phyloP scores from a whole-genome alignment of 768 basidiomycete species.

The Rhizopogon roseolus region DNA sequence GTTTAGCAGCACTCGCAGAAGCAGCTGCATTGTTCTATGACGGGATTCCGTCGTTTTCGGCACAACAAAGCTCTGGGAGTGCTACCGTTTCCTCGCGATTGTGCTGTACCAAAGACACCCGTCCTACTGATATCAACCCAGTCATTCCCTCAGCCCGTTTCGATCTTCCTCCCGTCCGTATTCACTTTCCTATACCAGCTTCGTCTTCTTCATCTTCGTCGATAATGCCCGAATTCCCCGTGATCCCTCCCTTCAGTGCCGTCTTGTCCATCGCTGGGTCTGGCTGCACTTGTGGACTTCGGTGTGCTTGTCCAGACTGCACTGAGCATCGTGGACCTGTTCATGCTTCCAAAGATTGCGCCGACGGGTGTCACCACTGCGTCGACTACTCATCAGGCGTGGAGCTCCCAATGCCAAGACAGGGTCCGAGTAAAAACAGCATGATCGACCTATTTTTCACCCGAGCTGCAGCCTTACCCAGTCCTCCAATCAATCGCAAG shows the following conservation, averaged over 20 bases:
- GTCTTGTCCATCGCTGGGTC: slow-evolving; percentile 58
- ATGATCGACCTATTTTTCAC: slow-evolving; percentile 64
- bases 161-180: slow-evolving; percentile 25
- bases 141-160: neutral
- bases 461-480: slow-evolving; percentile 65
- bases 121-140: neutral
- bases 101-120: slow-evolving; percentile 12
- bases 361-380: slow-evolving; percentile 57
- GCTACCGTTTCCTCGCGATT: slow-evolving; percentile 10
- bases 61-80: neutral
- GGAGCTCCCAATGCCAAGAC: slow-evolving; percentile 33
- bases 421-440: slow-evolving; percentile 14
- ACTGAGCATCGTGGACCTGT: slow-evolving; percentile 58
- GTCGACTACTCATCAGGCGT: slow-evolving; percentile 47
- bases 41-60: neutral
- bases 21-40: slow-evolving; percentile 25
- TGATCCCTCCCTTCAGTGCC: slow-evolving; percentile 57
- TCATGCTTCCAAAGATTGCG: slow-evolving; percentile 38
- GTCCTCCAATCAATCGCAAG: slow-evolving; percentile 41
- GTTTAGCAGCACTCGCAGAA: slow-evolving; percentile 32
- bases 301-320: slow-evolving; percentile 72
- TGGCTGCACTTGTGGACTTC: slow-evolving; percentile 67
- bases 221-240: slow-evolving; percentile 40
- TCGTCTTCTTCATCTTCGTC: slow-evolving; percentile 17
- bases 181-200: slow-evolving; percentile 45